Evolutionary conservation across 2,329 filamentous ascomycete species (phyloP).

Genomic region (Colletotrichum sp.): DNA sequence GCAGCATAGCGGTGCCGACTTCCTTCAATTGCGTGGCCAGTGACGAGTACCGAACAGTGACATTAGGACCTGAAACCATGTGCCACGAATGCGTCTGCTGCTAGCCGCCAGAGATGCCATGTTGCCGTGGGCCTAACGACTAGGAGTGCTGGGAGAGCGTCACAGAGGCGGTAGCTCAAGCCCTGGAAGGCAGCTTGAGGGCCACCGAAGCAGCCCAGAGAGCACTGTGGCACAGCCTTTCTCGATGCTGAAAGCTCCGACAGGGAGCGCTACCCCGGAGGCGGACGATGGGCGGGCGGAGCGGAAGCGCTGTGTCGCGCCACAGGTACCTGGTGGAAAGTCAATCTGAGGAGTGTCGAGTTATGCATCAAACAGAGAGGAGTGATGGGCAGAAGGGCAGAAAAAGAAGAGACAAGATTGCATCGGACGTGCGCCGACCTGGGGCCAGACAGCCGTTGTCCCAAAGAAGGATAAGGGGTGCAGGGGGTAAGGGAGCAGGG

Average conservation of each 20-base stretch:
- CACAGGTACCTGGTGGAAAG: neutral
- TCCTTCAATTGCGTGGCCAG: constrained; percentile 6
- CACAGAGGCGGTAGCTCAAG: neutral
- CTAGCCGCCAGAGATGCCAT: constrained; percentile 3
- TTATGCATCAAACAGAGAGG: neutral
- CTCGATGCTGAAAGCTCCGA: neutral
- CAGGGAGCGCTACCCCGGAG: neutral
- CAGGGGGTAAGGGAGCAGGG: neutral
- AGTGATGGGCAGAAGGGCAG: neutral
- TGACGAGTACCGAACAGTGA: neutral
- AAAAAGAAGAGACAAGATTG: neutral
- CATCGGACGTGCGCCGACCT: neutral
- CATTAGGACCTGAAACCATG: constrained; percentile 10
- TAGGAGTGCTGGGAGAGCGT: neutral
- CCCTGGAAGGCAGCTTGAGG: neutral
- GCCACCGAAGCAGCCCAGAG: neutral
- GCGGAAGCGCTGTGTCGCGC: constrained; percentile 3
- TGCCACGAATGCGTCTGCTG: neutral
- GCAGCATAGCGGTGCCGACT: neutral
- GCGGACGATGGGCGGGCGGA: constrained; percentile 1
- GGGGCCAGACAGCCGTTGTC: neutral
- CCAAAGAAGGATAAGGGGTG: neutral
- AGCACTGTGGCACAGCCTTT: neutral
- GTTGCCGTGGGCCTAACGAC: neutral
- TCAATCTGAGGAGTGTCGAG: neutral